Evolutionary conservation across 345 rosid genomes (phyloP), one percentile per base, ranked within the genome.

Genomic region (Melastoma malabathricum): DNA sequence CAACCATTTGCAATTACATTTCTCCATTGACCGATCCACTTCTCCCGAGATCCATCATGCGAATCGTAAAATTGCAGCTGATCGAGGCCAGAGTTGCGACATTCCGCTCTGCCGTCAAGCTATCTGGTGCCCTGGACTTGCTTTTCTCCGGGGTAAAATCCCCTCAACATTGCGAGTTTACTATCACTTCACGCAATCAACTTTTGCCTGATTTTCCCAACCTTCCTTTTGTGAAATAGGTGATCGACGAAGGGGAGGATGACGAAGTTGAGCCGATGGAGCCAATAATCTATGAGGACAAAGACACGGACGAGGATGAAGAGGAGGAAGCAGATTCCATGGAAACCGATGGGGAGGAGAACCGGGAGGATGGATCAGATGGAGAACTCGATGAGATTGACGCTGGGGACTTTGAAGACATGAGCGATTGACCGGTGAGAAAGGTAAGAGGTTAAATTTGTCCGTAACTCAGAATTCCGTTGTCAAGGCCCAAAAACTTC

Each of bases 1-100:
- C 4, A 31, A 25, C 47, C 44, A 10, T 56, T 14, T 56, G 13
- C 46, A 29, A 43, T 27, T 27, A 43, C 15, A 27, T 31, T 14
- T 17, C 14, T 13, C 13, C 25, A 3, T n/a, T 19, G 46, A 38
- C 27, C 15, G 27, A 9, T 50, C 20, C 12, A 4, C 20, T 20
- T 44, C 2, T 45, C 44, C 16, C 15, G 39, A 10, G 16, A 57
- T 23, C 63, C 48, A 45, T 61, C 63, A 17, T 44, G 23, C 46
- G 3, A 5, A 47, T 23, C 15, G 47, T 44, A 14, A 10, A 43
- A 22, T 22, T 69, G 70, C 86, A 92, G 96, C 77, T 82, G 46
- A 81, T 84, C 6, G 98, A 87, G 68, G 74, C 93, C n/a, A 75
- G 98, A 48, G 72, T 74, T 43, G 64, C 86, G 4, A 87, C 88